phyloP scores from a whole-genome alignment of 2,329 filamentous ascomycete genomes.

The Whalleya microplaca region DNA sequence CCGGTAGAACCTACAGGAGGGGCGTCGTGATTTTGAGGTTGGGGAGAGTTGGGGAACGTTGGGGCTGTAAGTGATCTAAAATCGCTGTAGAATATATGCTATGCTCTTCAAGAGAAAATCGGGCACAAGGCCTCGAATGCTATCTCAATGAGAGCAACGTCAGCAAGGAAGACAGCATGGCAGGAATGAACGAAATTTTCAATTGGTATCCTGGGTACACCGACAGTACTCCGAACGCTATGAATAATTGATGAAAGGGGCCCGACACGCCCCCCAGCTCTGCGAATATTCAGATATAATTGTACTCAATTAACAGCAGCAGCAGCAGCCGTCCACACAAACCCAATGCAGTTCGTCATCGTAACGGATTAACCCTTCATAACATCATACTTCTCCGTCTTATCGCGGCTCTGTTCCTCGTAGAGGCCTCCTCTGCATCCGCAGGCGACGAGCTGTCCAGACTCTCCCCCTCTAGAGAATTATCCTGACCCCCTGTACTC shows the following conservation, averaged over 20 bases:
- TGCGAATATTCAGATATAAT: conserved; percentile 15
- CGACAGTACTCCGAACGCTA: conserved; percentile 32
- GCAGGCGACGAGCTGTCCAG: conserved; percentile 31
- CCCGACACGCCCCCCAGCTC: not conserved
- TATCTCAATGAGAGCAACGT: not conserved
- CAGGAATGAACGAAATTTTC: conserved; percentile 9
- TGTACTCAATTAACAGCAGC: conserved; percentile 7
- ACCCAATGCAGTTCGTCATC: conserved; percentile 1
- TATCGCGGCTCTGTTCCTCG: conserved; percentile 40
- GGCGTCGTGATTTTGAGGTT: conserved; percentile 46
- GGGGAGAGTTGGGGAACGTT: conserved; percentile 8
- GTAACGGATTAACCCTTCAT: conserved; percentile 40
- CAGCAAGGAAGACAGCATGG: not conserved
- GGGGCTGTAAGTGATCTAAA: conserved; percentile 16
- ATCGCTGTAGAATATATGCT: too few relatives aligned
- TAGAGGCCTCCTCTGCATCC: conserved; percentile 27
- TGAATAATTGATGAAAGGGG: conserved; percentile 19
- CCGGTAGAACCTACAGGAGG: conserved; percentile 62
- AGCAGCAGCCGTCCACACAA: not conserved
- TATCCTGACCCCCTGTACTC: conserved; percentile 13
- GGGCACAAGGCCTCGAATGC: not conserved
- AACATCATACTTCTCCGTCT: conserved; percentile 64
- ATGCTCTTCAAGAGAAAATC: not conserved
- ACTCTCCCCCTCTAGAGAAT: conserved; percentile 38
- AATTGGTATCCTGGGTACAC: conserved; percentile 26